Percentiles rank a stretch among this genome's conserved stretches.
Conservation (phyloP, 2,329 filamentous ascomycete genomes). For the Apiospora koreana region DNA sequence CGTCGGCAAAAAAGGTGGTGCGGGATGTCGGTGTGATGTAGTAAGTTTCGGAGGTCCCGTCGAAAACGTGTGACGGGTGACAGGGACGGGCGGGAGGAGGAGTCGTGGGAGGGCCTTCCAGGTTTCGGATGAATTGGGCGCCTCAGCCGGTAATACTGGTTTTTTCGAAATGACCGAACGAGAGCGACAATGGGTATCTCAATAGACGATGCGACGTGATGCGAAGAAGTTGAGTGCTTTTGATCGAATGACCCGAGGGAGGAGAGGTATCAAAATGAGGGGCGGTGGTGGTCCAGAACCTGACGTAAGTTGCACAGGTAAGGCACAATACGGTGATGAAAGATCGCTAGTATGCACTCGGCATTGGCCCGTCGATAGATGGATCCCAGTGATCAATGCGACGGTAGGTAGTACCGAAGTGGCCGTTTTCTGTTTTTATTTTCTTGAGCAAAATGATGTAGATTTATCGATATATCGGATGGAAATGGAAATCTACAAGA, state of each 20-base stretch:
- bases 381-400: not conserved
- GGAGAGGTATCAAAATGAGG: not conserved
- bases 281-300: slow-evolving; percentile 10
- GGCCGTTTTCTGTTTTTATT: not conserved
- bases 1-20: slow-evolving; percentile 3
- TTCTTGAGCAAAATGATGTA: not conserved
- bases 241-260: not conserved
- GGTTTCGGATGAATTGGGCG: not conserved
- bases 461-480: not conserved
- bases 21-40: slow-evolving; percentile 7
- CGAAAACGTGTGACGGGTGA: not conserved
- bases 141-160: too few species aligned
- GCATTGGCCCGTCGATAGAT: not conserved
- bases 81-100: slow-evolving; percentile 9
- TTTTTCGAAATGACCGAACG: not conserved
- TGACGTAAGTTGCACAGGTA: slow-evolving; percentile 14
- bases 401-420: not conserved
- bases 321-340: not conserved
- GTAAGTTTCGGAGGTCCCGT: slow-evolving; percentile 6
- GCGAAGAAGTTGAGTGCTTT: not conserved
- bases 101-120: too few species aligned
- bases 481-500: slow-evolving; percentile 2
- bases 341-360: not conserved
- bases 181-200: not conserved
- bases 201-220: not conserved